These are phyloP conservation scores for Phytopythium kandeliae DNA, from an alignment of 352 stramenopile genomes.

Conservation along the genomic window DNA sequence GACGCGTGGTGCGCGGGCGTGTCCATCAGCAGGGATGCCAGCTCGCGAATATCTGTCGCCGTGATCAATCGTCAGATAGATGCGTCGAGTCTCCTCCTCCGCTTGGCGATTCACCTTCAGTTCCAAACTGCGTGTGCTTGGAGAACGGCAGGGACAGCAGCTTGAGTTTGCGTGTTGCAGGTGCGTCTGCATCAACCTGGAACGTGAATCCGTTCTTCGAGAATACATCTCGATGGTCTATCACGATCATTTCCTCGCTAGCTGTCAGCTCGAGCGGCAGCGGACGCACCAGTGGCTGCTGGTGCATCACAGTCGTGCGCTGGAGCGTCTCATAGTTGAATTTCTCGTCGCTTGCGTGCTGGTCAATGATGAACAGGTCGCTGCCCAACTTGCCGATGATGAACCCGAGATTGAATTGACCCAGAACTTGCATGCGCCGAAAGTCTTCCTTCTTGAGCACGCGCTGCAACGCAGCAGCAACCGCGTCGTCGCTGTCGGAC, in stretches of 20 bases:
- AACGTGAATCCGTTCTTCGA: constrained; percentile 93
- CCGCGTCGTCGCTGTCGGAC: constrained; percentile 31
- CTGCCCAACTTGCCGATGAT: constrained; percentile 89
- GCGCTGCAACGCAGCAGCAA: constrained; percentile 50
- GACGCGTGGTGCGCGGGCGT: constrained; percentile 31
- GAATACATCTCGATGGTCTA: constrained; percentile 94
- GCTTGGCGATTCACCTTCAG: constrained; percentile 35
- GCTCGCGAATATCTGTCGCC: constrained; percentile 79
- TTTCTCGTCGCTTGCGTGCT: constrained; percentile 97
- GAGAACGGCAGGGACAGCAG: constrained; percentile 82
- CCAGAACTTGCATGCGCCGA: constrained; percentile 87
- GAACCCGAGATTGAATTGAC: constrained; percentile 98
- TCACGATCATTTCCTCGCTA: constrained; percentile 91
- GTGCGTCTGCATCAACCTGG: constrained; percentile 36
- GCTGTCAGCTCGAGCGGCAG: constrained; percentile 90
- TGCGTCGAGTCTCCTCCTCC: background rate
- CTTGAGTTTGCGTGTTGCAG: constrained; percentile 54
- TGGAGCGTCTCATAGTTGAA: constrained; percentile 73
- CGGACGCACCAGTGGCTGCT: constrained; percentile 93
- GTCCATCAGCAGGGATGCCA: constrained; percentile 80
- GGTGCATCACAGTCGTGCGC: constrained; percentile 89
- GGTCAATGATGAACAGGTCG: constrained; percentile 98
- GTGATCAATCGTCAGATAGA: background rate
- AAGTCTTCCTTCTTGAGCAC: constrained; percentile 92
- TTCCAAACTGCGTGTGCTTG: constrained; percentile 84